These are phyloP conservation scores for Scleroderma bovista DNA, from an alignment of 768 basidiomycete genomes.

Conservation along the genomic window DNA sequence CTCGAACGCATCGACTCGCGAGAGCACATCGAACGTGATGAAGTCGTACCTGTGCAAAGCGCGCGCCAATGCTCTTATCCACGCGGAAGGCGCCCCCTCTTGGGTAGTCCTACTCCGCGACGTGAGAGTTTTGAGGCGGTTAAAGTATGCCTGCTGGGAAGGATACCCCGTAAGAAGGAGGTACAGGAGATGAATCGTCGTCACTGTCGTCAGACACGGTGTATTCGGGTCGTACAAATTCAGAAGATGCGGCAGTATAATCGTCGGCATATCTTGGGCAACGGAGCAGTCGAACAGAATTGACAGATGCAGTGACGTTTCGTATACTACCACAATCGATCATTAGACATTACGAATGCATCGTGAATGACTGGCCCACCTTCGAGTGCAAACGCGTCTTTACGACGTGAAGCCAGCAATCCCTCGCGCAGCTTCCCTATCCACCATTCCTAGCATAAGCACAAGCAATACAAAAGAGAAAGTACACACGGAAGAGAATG, in stretches of 20 bases:
- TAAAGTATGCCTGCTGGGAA: conserved; percentile 50
- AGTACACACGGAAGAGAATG: conserved; percentile 62
- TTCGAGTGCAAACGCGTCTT: conserved; percentile 60
- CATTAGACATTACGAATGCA: background rate
- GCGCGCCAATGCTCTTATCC: conserved; percentile 50
- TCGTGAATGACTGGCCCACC: conserved; percentile 37
- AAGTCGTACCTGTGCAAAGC: conserved; percentile 54
- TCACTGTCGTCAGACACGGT: conserved; percentile 13
- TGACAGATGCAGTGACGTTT: conserved; percentile 65
- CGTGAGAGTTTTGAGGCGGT: conserved; percentile 21
- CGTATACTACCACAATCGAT: conserved; percentile 47
- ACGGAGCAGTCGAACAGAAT: conserved; percentile 54
- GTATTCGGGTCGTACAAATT: conserved; percentile 37
- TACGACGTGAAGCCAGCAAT: conserved; percentile 52
- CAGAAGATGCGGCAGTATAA: conserved; percentile 56
- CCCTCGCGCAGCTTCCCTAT: conserved; percentile 79
- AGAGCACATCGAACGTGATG: conserved; percentile 43
- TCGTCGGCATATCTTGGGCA: conserved; percentile 45
- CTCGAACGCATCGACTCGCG: conserved; percentile 25
- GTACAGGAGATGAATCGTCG: conserved; percentile 48
- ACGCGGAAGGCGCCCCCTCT: conserved; percentile 27
- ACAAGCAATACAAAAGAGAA: background rate
- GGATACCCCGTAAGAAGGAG: conserved; percentile 51
- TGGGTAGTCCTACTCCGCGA: conserved; percentile 30
- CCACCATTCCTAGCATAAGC: background rate